phyloP scores from a whole-genome alignment of 73 alveolate species.

The Urostyla sp. region DNA sequence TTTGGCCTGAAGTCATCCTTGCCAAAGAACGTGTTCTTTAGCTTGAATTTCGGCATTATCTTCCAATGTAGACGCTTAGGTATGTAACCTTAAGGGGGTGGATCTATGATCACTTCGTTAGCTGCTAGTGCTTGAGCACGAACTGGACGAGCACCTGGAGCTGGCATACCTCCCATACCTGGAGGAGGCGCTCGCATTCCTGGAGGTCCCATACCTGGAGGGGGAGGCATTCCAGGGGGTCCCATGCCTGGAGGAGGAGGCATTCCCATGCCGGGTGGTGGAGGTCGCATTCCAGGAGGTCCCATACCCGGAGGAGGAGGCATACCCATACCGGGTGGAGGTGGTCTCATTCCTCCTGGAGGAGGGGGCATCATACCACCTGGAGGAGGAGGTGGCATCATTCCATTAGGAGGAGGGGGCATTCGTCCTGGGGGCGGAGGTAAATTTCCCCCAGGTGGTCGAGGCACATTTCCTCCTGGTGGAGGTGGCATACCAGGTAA shows the following conservation, averaged over 20 bases:
- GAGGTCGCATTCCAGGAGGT: conserved; percentile 4
- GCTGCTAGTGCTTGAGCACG: no score
- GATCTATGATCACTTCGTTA: neutral
- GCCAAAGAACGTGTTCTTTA: conserved; percentile 13
- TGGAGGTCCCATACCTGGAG: neutral
- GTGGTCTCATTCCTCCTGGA: conserved; percentile 27
- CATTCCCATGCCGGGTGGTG: no score
- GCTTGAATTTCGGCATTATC: neutral
- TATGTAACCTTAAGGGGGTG: conserved; percentile 17
- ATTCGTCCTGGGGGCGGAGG: conserved; percentile 34
- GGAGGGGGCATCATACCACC: conserved; percentile 30
- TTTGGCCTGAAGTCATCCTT: neutral
- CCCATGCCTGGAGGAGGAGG: no score
- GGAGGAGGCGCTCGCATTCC: neutral
- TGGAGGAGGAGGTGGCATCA: neutral
- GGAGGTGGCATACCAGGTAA: conserved; percentile 15
- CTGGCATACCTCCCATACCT: no score
- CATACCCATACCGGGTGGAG: neutral
- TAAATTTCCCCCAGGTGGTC: neutral
- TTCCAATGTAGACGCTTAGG: conserved; percentile 23
- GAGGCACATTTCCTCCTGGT: conserved; percentile 15
- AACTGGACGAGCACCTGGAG: no score
- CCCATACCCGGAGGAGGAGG: conserved; percentile 14
- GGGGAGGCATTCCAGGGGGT: no score
- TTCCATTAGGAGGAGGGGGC: neutral